Percentiles rank a stretch among this genome's conserved stretches.
Evolutionary conservation across 352 stramenopile species (phyloP).

Genomic region (Globisporangium solare): DNA sequence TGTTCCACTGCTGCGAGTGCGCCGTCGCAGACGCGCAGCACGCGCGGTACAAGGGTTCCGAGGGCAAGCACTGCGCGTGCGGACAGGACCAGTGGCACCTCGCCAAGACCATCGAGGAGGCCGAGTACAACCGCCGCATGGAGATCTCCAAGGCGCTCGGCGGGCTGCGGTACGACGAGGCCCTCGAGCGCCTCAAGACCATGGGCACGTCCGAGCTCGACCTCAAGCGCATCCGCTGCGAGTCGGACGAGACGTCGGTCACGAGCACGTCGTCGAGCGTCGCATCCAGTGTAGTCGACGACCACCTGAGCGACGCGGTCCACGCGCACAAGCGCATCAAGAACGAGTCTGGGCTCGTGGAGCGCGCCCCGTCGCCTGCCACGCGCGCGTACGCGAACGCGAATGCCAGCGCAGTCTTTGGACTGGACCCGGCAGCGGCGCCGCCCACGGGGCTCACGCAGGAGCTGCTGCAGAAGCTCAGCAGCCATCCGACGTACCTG

Average conservation of each 20-base stretch:
- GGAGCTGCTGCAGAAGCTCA: conserved; percentile 19
- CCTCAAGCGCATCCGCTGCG: conserved; percentile 40
- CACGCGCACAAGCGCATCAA: conserved; percentile 15
- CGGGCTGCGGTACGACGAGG: conserved; percentile 81
- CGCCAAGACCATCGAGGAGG: conserved; percentile 75
- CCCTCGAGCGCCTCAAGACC: conserved; percentile 50
- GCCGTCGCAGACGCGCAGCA: conserved; percentile 39
- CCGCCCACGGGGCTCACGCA: conserved; percentile 5
- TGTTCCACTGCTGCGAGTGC: conserved; percentile 84
- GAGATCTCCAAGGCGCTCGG: conserved; percentile 78
- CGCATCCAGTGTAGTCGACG: neutral
- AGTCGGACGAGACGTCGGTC: conserved; percentile 26
- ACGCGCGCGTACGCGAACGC: conserved; percentile 21
- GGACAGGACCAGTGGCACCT: conserved; percentile 82
- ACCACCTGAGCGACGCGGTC: conserved; percentile 1
- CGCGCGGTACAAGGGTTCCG: conserved; percentile 68
- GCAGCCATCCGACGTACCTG: conserved; percentile 15
- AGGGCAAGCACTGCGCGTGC: conserved; percentile 79
- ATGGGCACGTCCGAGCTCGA: conserved; percentile 60
- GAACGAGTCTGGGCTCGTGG: conserved; percentile 13
- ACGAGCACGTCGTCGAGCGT: conserved; percentile 19
- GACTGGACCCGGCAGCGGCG: conserved; percentile 8
- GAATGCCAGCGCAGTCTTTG: conserved; percentile 8
- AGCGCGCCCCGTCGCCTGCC: conserved; percentile 14
- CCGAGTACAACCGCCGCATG: conserved; percentile 82